Percentiles rank a stretch among this genome's conserved stretches.
phyloP scores from a whole-genome alignment of 1,284 basidiomycete species.

The Austroboletus niveus region DNA sequence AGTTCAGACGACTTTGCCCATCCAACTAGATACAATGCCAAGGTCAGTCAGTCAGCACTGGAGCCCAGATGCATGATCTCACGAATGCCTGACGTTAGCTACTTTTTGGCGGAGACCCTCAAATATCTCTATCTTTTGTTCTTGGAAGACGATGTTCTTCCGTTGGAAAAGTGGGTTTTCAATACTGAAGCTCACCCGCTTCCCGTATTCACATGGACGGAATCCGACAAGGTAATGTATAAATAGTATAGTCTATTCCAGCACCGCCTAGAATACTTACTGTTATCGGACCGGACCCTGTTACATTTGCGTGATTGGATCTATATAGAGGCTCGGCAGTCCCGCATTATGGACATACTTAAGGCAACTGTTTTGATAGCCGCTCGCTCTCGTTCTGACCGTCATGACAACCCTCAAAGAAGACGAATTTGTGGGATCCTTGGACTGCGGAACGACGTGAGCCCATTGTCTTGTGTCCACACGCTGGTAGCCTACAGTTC shows the following conservation, averaged over 20 bases:
- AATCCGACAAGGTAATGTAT: conserved; percentile 43
- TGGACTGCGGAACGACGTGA: conserved; percentile 93
- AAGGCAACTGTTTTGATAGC: conserved; percentile 13
- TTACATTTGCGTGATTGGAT: too few species aligned
- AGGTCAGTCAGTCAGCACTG: conserved; percentile 43
- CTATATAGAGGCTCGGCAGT: too few species aligned
- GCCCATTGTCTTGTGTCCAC: conserved; percentile 28
- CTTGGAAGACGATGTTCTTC: conserved; percentile 53
- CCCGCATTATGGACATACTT: background rate
- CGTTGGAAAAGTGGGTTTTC: conserved; percentile 76
- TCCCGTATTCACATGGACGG: conserved; percentile 69
- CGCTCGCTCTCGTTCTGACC: background rate
- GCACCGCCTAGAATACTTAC: too few species aligned
- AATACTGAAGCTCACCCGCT: conserved; percentile 86
- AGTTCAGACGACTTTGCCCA: conserved; percentile 42
- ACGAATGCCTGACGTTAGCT: conserved; percentile 39
- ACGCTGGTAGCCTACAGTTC: background rate
- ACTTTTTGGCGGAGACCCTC: conserved; percentile 71
- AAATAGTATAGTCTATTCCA: background rate
- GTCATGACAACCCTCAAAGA: conserved; percentile 46
- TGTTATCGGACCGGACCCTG: too few species aligned
- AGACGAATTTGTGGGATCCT: conserved; percentile 81
- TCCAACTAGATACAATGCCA: conserved; percentile 58
- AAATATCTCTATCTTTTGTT: conserved; percentile 71
- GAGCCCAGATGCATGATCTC: background rate